phyloP scores from a whole-genome alignment of 2,329 filamentous ascomycete species.

The Phialocephala subalpina region DNA sequence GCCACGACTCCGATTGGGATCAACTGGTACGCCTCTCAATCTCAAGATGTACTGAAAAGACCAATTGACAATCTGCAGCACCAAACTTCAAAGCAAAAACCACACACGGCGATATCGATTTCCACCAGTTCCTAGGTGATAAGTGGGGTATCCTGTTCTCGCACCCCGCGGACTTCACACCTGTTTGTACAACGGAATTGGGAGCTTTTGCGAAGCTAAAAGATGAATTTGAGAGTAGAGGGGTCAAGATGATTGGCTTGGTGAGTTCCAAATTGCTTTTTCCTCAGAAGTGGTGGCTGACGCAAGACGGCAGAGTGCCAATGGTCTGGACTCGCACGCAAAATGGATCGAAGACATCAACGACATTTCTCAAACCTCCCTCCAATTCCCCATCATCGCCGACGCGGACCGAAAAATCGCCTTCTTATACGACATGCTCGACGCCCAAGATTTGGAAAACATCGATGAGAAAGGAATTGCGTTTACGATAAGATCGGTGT shows the following conservation, averaged over 20 bases:
- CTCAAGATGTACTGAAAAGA: not conserved
- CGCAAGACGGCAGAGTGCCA: slow-evolving; percentile 62
- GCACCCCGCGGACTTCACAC: slow-evolving; percentile 87
- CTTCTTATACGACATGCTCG: slow-evolving; percentile 52
- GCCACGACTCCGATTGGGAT: slow-evolving; percentile 29
- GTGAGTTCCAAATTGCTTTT: slow-evolving; percentile 6
- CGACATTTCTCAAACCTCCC: slow-evolving; percentile 72
- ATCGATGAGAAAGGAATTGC: slow-evolving; percentile 81
- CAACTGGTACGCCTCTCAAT: slow-evolving; percentile 19
- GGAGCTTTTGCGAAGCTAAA: slow-evolving; percentile 79
- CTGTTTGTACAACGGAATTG: slow-evolving; percentile 91
- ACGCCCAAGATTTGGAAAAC: slow-evolving; percentile 80
- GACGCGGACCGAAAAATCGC: slow-evolving; percentile 71
- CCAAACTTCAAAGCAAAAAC: slow-evolving; percentile 84
- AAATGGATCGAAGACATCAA: slow-evolving; percentile 89
- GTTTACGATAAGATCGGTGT: slow-evolving; percentile 91
- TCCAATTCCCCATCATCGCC: slow-evolving; percentile 79
- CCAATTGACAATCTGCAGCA: slow-evolving; percentile 48
- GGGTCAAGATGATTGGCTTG: slow-evolving; percentile 87
- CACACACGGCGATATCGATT: slow-evolving; percentile 77
- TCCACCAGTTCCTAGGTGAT: slow-evolving; percentile 79
- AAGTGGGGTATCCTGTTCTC: slow-evolving; percentile 83
- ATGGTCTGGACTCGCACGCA: slow-evolving; percentile 81
- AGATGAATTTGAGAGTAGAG: slow-evolving; percentile 79
- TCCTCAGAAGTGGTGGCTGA: not conserved